These are phyloP conservation scores for Ceratopteris richardii DNA, from an alignment of 75 land plant genomes.

Conservation along the genomic window DNA sequence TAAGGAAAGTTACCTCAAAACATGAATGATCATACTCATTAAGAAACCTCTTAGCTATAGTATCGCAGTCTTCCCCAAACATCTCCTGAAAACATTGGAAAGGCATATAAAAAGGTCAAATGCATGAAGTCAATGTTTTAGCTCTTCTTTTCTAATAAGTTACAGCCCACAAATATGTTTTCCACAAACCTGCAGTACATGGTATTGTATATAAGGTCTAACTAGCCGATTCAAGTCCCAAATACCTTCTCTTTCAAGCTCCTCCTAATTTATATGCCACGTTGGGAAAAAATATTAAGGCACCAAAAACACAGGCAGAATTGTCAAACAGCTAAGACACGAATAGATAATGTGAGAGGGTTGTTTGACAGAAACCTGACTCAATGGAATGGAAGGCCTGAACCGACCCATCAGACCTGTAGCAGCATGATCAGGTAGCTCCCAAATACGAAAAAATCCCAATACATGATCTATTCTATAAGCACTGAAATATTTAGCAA, in stretches of 20 bases:
- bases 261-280: conserved; percentile 47
- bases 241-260: conserved; percentile 86
- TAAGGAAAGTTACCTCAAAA: conserved; percentile 52
- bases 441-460: conserved; percentile 99
- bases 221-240: conserved; percentile 90
- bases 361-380: conserved; percentile 50
- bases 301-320: neutral
- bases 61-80: conserved; percentile 72
- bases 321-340: neutral
- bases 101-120: neutral
- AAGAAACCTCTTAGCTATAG: conserved; percentile 59
- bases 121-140: neutral
- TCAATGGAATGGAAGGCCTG: conserved; percentile 86
- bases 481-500: conserved; percentile 94
- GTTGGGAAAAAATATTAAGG: neutral
- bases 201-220: conserved; percentile 61
- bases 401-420: conserved; percentile 89
- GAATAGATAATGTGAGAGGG: neutral
- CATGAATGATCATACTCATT: conserved; percentile 56
- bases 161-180: neutral
- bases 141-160: too few species aligned
- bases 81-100: conserved; percentile 39
- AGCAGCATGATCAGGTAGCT: conserved; percentile 85
- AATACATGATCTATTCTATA: conserved; percentile 96
- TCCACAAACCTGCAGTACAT: conserved; percentile 44